Evolutionary conservation across 176 grass and related monocot species (phyloP).

Genomic region (Musa itinerans): DNA sequence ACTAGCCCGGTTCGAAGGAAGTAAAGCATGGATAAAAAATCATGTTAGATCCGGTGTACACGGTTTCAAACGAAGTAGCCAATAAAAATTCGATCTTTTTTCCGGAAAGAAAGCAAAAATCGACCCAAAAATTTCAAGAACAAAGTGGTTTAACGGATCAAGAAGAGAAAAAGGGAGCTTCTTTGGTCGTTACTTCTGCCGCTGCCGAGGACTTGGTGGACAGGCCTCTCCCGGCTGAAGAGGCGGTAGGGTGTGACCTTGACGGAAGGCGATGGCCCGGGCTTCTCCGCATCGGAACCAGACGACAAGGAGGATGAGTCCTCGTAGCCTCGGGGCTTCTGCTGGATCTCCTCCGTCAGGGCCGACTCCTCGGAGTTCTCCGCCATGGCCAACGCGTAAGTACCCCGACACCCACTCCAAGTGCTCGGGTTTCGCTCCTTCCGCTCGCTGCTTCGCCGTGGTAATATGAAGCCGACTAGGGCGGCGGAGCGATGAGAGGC

Average conservation of each 20-base stretch:
- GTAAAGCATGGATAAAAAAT: no score
- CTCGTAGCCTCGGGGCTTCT: background rate
- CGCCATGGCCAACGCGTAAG: background rate
- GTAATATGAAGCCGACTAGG: no score
- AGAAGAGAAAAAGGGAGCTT: background rate
- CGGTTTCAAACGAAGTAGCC: no score
- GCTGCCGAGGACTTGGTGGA: slow-evolving; percentile 57
- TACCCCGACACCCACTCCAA: background rate
- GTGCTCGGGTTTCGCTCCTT: no score
- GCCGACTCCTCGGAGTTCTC: background rate
- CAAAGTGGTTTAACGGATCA: background rate
- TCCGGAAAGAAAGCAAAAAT: background rate
- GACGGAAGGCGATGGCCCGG: background rate
- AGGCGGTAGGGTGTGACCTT: slow-evolving; percentile 23
- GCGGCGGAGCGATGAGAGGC: no score
- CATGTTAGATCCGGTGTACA: no score
- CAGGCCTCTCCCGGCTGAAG: slow-evolving; percentile 46
- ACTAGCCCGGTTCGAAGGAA: no score
- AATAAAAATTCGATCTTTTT: background rate
- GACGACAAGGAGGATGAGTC: background rate
- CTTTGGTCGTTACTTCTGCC: slow-evolving; percentile 29
- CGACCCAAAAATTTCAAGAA: background rate
- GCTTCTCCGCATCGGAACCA: background rate
- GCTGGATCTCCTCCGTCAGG: background rate
- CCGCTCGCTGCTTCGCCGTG: no score